Conservation (phyloP, 2,329 filamentous ascomycete species). For the Magnaporthiopsis rhizophila region DNA sequence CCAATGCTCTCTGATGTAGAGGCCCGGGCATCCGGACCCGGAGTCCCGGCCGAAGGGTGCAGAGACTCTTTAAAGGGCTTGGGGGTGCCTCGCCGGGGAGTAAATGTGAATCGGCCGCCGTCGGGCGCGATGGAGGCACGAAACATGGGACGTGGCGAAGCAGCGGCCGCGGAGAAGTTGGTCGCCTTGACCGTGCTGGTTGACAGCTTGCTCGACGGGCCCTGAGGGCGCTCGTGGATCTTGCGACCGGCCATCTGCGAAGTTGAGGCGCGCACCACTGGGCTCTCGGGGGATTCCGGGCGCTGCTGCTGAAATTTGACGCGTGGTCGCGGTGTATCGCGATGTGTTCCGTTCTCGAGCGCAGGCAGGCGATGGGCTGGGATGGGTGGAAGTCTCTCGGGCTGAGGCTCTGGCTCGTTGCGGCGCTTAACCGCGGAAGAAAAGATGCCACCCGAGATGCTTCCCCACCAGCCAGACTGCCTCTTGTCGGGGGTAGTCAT, state of each 20-base stretch:
- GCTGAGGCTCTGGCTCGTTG: slow-evolving; percentile 3
- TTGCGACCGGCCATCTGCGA: slow-evolving; percentile 24
- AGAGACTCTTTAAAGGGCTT: slow-evolving; percentile 41
- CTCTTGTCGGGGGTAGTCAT: slow-evolving; percentile 5
- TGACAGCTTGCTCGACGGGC: slow-evolving; percentile 22
- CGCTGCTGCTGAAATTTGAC: slow-evolving; percentile 14
- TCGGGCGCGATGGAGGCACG: slow-evolving; percentile 21
- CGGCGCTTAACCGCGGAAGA: slow-evolving; percentile 6
- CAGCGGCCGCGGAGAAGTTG: slow-evolving; percentile 21
- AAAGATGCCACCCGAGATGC: slow-evolving; percentile 6
- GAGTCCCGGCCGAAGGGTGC: slow-evolving; percentile 30
- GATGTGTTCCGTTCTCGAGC: slow-evolving; percentile 5
- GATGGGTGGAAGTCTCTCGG: neutral
- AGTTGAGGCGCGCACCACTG: slow-evolving; percentile 24
- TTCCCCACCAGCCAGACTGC: slow-evolving; percentile 7
- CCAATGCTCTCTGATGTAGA: slow-evolving; percentile 38
- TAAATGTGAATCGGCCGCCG: slow-evolving; percentile 28
- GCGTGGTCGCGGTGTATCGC: slow-evolving; percentile 11
- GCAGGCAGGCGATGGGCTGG: neutral
- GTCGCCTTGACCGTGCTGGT: slow-evolving; percentile 16
- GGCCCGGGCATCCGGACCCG: slow-evolving; percentile 34
- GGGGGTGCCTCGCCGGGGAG: slow-evolving; percentile 32
- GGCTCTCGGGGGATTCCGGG: slow-evolving; percentile 22
- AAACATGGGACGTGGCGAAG: slow-evolving; percentile 25
- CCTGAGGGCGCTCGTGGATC: slow-evolving; percentile 25